Conservation (phyloP, 2,329 filamentous ascomycete genomes). For the Colletotrichum sp. region DNA sequence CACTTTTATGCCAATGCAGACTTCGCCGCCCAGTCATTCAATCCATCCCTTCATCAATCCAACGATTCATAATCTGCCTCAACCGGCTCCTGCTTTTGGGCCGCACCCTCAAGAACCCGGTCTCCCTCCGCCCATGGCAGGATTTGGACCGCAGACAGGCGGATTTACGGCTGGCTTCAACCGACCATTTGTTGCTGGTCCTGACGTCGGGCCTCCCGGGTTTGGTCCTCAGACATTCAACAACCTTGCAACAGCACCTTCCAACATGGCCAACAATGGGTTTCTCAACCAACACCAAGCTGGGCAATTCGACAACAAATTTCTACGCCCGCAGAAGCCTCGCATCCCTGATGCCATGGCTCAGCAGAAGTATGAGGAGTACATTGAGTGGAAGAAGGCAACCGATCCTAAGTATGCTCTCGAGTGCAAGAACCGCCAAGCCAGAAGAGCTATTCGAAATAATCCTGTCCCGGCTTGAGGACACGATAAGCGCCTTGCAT, state of each 20-base stretch:
- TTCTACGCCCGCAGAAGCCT: slow-evolving; percentile 42
- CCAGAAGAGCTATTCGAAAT: not conserved
- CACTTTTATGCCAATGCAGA: not conserved
- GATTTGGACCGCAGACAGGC: not conserved
- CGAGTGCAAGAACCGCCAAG: slow-evolving; percentile 44
- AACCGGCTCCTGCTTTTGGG: not conserved
- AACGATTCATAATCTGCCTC: not conserved
- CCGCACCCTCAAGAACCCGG: not conserved
- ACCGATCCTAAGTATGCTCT: slow-evolving; percentile 53
- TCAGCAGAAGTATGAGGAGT: slow-evolving; percentile 53
- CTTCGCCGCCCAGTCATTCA: not conserved
- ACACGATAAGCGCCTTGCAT: not conserved
- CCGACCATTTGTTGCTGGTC: not conserved
- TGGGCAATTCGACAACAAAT: not conserved
- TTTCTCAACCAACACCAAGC: not conserved
- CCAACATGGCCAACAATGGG: not conserved
- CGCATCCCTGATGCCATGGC: slow-evolving; percentile 41
- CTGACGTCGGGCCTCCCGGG: not conserved
- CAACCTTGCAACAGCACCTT: not conserved
- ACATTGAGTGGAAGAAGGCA: slow-evolving; percentile 54
- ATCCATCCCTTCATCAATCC: not conserved
- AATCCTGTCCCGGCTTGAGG: not conserved
- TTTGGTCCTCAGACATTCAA: not conserved
- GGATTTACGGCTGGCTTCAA: not conserved
- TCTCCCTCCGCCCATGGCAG: not conserved